Percentiles rank a stretch among this genome's conserved stretches.
Conservation (phyloP, 1,284 basidiomycete genomes). For the Moesziomyces antarcticus region DNA sequence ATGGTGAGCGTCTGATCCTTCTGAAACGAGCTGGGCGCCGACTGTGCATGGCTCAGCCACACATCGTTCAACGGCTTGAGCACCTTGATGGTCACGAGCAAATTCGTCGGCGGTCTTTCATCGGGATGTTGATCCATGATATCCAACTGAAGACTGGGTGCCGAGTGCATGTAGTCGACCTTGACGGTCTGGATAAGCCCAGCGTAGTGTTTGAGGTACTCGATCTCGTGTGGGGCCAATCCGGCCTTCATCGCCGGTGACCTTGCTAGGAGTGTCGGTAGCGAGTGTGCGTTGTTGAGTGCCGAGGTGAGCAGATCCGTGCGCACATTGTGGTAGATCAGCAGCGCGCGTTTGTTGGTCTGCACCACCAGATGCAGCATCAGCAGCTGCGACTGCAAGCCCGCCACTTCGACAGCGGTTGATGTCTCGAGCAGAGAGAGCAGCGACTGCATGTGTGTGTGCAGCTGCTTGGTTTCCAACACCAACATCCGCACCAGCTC, state of each 20-base stretch:
- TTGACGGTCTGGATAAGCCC: constrained; percentile 20
- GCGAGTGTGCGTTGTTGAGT: constrained; percentile 5
- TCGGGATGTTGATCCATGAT: constrained; percentile 17
- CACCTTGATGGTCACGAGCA: constrained; percentile 31
- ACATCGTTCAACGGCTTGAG: constrained; percentile 22
- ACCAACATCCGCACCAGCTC: constrained; percentile 84
- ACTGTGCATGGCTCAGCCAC: constrained; percentile 19
- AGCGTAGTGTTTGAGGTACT: constrained; percentile 20
- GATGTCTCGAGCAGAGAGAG: constrained; percentile 68
- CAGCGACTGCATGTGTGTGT: constrained; percentile 70
- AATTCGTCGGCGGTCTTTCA: constrained; percentile 18
- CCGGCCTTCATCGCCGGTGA: constrained; percentile 2
- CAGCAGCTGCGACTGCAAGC: constrained; percentile 77
- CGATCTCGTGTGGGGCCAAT: constrained; percentile 15
- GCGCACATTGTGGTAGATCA: constrained; percentile 89
- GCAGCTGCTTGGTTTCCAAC: constrained; percentile 90
- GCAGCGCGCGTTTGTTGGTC: constrained; percentile 90
- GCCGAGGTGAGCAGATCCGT: constrained; percentile 71
- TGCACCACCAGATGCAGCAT: constrained; percentile 87
- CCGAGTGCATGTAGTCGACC: constrained; percentile 18
- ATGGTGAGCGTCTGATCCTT: constrained; percentile 40
- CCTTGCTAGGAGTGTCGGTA: constrained; percentile 15
- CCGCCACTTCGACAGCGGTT: constrained; percentile 68
- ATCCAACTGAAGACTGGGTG: constrained; percentile 14
- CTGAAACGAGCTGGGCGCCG: constrained; percentile 14